These are phyloP conservation scores for Boletus vermiculosoides DNA, from an alignment of 768 basidiomycete species.

Conservation along the genomic window DNA sequence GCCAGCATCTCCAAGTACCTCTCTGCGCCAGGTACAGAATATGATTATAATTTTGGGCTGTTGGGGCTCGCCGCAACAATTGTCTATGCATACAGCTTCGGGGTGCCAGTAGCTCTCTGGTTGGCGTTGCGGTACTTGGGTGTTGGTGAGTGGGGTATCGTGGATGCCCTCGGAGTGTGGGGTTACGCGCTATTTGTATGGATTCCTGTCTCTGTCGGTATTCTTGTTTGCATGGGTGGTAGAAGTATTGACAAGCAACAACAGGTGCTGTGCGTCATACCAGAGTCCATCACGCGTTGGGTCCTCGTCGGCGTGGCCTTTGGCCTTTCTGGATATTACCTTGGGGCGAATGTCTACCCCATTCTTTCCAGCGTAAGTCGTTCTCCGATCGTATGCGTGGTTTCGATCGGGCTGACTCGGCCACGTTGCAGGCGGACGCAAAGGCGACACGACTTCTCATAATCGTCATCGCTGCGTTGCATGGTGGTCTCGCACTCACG, in stretches of 20 bases:
- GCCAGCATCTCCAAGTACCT: constrained; percentile 88
- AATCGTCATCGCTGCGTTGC: constrained; percentile 68
- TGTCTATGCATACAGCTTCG: constrained; percentile 87
- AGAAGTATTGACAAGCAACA: neutral
- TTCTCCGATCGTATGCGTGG: neutral
- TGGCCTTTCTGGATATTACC: constrained; percentile 82
- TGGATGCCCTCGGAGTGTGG: constrained; percentile 80
- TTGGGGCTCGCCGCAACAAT: constrained; percentile 79
- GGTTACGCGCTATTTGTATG: constrained; percentile 82
- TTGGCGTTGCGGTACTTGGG: constrained; percentile 79
- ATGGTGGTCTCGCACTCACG: constrained; percentile 76
- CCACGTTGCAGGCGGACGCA: constrained; percentile 65
- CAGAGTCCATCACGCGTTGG: constrained; percentile 82
- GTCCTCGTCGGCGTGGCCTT: constrained; percentile 71
- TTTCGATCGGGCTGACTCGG: neutral
- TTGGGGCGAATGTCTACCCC: constrained; percentile 84
- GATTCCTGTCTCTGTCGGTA: constrained; percentile 81
- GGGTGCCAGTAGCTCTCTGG: constrained; percentile 82
- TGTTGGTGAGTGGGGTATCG: constrained; percentile 85
- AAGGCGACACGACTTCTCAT: constrained; percentile 84
- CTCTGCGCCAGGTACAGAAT: constrained; percentile 51
- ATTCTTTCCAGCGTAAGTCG: constrained; percentile 74
- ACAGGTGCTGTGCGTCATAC: constrained; percentile 83
- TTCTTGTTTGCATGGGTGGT: neutral
- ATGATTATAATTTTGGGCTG: constrained; percentile 84